Evolutionary conservation across 805 yeast genomes (phyloP), one percentile per base, ranked within the genome.

Genomic region (Saturnispora halmiae): DNA sequence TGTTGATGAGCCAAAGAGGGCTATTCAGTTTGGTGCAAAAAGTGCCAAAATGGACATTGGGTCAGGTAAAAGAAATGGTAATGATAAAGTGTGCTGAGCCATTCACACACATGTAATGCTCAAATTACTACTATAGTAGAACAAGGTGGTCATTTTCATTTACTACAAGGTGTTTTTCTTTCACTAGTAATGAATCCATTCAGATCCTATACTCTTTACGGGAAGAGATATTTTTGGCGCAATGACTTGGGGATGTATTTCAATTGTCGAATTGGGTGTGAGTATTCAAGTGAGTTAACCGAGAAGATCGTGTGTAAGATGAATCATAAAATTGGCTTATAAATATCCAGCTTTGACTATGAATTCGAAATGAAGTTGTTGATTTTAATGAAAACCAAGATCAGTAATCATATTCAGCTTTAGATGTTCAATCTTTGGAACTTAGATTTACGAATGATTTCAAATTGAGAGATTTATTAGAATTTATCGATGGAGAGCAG

Each of bases 1-100:
- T 0, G 63, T 76, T 14, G 64, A 67, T 18, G 97, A 92, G 54
- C 75, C 82, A 1, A 92, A 92, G 55, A 67, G 99, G 35, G 99
- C 99, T 0, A 87, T 92, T 45, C 98, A 92, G 55, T 92, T 92
- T 59, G 99, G 99, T 0, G 84, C 97, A 0, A 79, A 82, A 47
- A 81, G 95, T 55, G 98, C 99, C 1, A 94, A 90, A 59, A 77
- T 92, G 80, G 88, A 82, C 46, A 69, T 77, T 3, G 90, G 90
- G 1, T 74, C 81, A 33, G 80, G 88, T 4, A 81, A 76, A 50
- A 66, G 73, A 31, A 81, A 77, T 51, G 97, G 97, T 0, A 82
- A 88, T 0, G 92, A 81, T 51, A 51, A 60, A 40, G 20, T 54
- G 2, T 18, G 29, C 24, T 30, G 34, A 41, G 34, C 34, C 16